phyloP scores from a whole-genome alignment of 768 basidiomycete species.

The Kwoniella shandongensis region DNA sequence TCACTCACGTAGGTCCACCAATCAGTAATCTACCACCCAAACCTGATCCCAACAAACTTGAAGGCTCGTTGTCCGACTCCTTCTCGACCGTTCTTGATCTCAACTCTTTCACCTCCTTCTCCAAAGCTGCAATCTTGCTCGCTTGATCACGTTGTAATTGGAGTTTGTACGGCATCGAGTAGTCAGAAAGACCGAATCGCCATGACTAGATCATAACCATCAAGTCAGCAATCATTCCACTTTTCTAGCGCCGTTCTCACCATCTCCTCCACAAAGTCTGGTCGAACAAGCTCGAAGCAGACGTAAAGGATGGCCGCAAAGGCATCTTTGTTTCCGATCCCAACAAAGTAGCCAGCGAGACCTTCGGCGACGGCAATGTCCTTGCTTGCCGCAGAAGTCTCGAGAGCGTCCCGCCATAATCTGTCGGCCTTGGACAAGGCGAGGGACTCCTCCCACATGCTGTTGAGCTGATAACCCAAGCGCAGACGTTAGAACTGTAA shows the following conservation, averaged over 20 bases:
- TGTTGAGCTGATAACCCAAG: slow-evolving; percentile 77
- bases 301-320: slow-evolving; percentile 85
- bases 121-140: slow-evolving; percentile 69
- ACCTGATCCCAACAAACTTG: slow-evolving; percentile 84
- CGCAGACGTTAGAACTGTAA: slow-evolving; percentile 7
- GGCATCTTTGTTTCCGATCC: slow-evolving; percentile 98
- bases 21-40: slow-evolving; percentile 51
- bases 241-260: slow-evolving; percentile 22
- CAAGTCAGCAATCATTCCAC: not conserved
- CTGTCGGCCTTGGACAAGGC: slow-evolving; percentile 93
- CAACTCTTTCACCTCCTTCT: slow-evolving; percentile 85
- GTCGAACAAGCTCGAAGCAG: slow-evolving; percentile 92
- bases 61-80: slow-evolving; percentile 68
- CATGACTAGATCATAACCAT: slow-evolving; percentile 60
- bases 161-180: slow-evolving; percentile 94
- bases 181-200: slow-evolving; percentile 94
- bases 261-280: slow-evolving; percentile 89
- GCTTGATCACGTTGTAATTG: slow-evolving; percentile 69
- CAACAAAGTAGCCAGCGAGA: slow-evolving; percentile 90
- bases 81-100: slow-evolving; percentile 83
- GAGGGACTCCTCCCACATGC: slow-evolving; percentile 94
- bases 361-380: slow-evolving; percentile 93
- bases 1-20: slow-evolving; percentile 47
- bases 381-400: slow-evolving; percentile 81
- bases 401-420: slow-evolving; percentile 92